These are phyloP conservation scores for Kwoniella pini DNA, from an alignment of 768 basidiomycete genomes.

Conservation along the genomic window DNA sequence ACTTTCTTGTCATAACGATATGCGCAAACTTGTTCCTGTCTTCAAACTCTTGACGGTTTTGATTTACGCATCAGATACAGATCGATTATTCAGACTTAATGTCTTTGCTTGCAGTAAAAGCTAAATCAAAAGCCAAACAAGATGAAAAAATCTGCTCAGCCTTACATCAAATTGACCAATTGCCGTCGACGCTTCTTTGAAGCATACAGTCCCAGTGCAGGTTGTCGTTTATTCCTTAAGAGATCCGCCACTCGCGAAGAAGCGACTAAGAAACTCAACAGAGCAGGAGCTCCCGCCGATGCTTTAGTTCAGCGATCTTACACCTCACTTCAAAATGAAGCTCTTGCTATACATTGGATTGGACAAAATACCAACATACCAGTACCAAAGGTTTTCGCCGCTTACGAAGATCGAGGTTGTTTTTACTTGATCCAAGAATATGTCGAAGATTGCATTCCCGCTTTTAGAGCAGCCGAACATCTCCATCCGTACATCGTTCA, in stretches of 20 bases:
- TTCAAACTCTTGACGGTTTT: too few relatives aligned
- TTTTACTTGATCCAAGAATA: neutral
- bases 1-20: too few relatives aligned
- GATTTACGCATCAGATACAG: too few relatives aligned
- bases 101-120: too few relatives aligned
- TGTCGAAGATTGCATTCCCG: neutral
- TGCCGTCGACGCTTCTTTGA: conserved; percentile 1
- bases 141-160: too few relatives aligned
- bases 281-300: neutral
- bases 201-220: neutral
- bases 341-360: neutral
- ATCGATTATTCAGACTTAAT: too few relatives aligned
- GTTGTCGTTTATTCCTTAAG: neutral
- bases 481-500: too few relatives aligned
- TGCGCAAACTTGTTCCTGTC: too few relatives aligned
- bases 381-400: neutral
- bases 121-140: too few relatives aligned
- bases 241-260: conserved; percentile 4
- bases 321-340: neutral
- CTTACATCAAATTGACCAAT: neutral
- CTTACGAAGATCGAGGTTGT: neutral
- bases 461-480: too few relatives aligned
- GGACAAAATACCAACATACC: neutral
- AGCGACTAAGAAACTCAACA: neutral
- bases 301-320: neutral